A percentile compares a stretch with the other conserved stretches of the same genome.
Conservation (phyloP, 1,284 basidiomycete species). For the Ganoderma resinaceum region DNA sequence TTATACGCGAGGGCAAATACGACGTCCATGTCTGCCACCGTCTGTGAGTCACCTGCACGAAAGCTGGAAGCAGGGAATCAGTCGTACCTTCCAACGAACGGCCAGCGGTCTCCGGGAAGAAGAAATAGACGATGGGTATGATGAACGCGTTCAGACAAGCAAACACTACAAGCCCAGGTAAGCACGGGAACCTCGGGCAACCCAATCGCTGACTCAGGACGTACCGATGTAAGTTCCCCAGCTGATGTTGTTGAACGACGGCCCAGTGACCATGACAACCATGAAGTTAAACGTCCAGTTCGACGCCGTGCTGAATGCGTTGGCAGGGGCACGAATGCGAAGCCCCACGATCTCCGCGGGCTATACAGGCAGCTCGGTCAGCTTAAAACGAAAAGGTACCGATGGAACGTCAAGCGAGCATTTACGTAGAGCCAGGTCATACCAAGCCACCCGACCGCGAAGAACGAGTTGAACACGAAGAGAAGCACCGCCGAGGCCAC, state of each 20-base stretch:
- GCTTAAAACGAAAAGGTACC: slow-evolving; percentile 1
- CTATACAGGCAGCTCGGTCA: slow-evolving; percentile 36
- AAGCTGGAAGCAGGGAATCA: not conserved
- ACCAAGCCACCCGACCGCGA: slow-evolving; percentile 76
- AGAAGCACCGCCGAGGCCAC: slow-evolving; percentile 66
- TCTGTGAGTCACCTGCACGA: not conserved
- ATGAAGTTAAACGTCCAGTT: slow-evolving; percentile 75
- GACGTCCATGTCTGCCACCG: slow-evolving; percentile 62
- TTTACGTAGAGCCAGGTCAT: slow-evolving; percentile 75
- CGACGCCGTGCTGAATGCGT: slow-evolving; percentile 71
- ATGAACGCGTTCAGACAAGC: slow-evolving; percentile 66
- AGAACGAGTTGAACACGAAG: slow-evolving; percentile 76
- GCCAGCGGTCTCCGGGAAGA: slow-evolving; percentile 75
- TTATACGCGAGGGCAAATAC: slow-evolving; percentile 66
- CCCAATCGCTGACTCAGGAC: slow-evolving; percentile 10
- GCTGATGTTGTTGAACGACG: slow-evolving; percentile 67
- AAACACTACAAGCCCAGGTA: slow-evolving; percentile 52
- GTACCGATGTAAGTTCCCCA: slow-evolving; percentile 70
- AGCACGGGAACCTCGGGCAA: not conserved
- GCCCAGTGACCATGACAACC: slow-evolving; percentile 73
- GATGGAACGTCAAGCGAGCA: slow-evolving; percentile 16
- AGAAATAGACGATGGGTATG: slow-evolving; percentile 65
- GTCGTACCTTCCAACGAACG: slow-evolving; percentile 63
- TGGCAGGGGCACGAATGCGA: slow-evolving; percentile 70
- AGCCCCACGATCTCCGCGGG: slow-evolving; percentile 73